Evolutionary conservation across 1,284 basidiomycete species (phyloP), one percentile per base, ranked within the genome.

Genomic region (Cystobasidium slooffiae): DNA sequence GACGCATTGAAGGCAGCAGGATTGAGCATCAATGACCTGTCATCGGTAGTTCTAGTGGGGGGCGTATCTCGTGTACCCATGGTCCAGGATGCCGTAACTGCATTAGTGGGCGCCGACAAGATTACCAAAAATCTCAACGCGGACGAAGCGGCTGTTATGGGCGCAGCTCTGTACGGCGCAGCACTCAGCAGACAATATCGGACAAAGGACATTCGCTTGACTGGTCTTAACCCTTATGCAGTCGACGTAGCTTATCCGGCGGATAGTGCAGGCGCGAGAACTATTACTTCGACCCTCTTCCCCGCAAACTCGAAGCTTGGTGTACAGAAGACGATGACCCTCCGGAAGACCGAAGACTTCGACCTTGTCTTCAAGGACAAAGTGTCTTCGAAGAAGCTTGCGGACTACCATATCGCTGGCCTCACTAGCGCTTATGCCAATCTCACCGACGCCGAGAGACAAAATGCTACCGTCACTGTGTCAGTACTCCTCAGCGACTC

Each of bases 111-210:
- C 80, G 88, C 76, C 59, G 87, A 88, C 72, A 91, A 91, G 81
- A 91, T 97, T 77, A 92, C 94, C 7, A 87, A 91, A 80, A 97
- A 97, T 79, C 93, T 99, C 70, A 99, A 99, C 81, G 91, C 96
- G 0, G 97, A 99, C 82, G 96, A 99, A 85, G 93, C 94, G 0
- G 91, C 92, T 12, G 96, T 97, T 16, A 88, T 99, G 67, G 94
- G 92, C 84, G 95, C 96, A 5, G 97, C 92, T 1, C 89, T 97
- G 69, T 90, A 97, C 78, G 97, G 94, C 24, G 97, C 97, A 3
- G 87, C 88, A 43, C 87, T 95, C 63, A 94, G 91, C 79, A 87
- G 90, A 51, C 92, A 94, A 81, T 98, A 97, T 87, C 92, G 92
- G 84, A 97, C 96, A 76, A 99, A 99, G 85, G 89, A 91, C 77